Base-by-base conservation (phyloP, 2,329 filamentous ascomycete genomes). In the Monilinia laxa region DNA sequence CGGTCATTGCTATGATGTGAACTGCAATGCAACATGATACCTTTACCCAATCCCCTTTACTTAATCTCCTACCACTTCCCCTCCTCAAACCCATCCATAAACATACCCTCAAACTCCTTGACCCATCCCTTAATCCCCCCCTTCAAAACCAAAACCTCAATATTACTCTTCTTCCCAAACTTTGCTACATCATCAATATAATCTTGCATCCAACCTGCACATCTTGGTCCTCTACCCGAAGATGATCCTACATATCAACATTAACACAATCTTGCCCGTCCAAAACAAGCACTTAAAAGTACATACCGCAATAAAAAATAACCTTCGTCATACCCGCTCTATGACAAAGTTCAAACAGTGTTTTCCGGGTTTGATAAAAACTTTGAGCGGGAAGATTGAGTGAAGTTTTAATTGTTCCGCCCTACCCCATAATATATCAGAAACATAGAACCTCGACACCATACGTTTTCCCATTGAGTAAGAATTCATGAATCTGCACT, bases 351-450 rank as follows among this genome's bases (percentile, higher is more conserved):
- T 79, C 79, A 68, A 85, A 81, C 38, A 85, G 73, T 7, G 77
- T 76, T 4, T 80, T 78, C 7, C 84, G 78, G 4, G 81, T 82
- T 62, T 81, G 81, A 64, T 84, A 84, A 51, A 86, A 79, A 16
- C 79, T 81, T 64, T 86, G 83, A 11, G 84, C 84, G 0, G 84
- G 84, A 18, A 86, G 76, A 70, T 87, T 86, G 69, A 89, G 78
- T 0, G 86, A 87, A 2, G 81, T 82, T 11, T 77, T 77, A 65
- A 90, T 83, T 0, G 85, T 88, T 52, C 86, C 87, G 35, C 87
- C 87, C 82, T 82, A 64, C 56, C 1, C 7, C 14, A 20, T 40
- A 28, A 35, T 6, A 60, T 35, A 40, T 64, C 28, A 67, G 60
- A 52, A 35, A 25, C 31, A 47, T n/a, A 20, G 10, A 45, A 28